These are phyloP conservation scores for Erodium texanum DNA, from an alignment of 441 rosid species.

Conservation along the genomic window DNA sequence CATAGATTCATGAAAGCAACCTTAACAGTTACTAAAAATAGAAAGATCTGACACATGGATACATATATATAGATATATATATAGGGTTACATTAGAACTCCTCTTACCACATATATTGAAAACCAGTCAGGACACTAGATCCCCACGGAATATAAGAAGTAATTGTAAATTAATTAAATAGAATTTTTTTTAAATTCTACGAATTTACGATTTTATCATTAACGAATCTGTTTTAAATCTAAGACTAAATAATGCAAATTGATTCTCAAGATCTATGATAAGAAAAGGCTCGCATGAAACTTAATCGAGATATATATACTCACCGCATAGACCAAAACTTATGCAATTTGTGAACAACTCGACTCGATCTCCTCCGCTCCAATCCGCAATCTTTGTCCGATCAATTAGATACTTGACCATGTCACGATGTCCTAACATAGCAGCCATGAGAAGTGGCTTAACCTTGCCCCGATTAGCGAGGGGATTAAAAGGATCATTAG, in stretches of 20 bases:
- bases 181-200: no score
- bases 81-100: no score
- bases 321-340: neutral
- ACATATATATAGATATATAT: no score
- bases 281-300: no score
- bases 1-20: neutral
- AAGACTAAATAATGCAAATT: no score
- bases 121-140: no score
- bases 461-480: neutral
- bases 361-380: neutral
- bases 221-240: no score
- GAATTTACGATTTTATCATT: no score
- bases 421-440: neutral
- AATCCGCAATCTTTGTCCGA: neutral
- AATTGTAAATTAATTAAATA: no score
- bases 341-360: neutral
- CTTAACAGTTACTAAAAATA: neutral
- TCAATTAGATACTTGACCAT: neutral
- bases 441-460: neutral
- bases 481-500: neutral
- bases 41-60: neutral
- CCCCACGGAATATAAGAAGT: no score
- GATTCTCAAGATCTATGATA: no score
- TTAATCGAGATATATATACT: neutral
- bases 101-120: no score